Conservation (phyloP, 805 yeast genomes). For the Saturnispora serradocipensis region DNA sequence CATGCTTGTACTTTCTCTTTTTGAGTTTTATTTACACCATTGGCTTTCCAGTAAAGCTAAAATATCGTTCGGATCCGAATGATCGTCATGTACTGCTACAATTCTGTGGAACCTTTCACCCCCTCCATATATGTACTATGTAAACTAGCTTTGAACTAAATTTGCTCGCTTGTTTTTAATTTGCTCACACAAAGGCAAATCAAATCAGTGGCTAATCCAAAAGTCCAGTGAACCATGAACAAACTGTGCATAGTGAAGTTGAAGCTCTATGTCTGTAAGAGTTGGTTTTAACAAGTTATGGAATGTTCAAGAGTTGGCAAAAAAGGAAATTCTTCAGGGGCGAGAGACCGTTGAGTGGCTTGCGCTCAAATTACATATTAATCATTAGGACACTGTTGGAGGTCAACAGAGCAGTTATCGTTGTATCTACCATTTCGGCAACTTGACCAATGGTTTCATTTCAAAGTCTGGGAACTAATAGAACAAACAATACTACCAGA, state of each 20-base stretch:
- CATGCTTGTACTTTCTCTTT: too few relatives aligned
- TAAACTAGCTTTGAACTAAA: not conserved
- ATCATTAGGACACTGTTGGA: not conserved
- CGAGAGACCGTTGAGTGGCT: not conserved
- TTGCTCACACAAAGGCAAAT: not conserved
- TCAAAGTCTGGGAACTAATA: not conserved
- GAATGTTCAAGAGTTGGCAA: not conserved
- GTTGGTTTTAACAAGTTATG: too few relatives aligned
- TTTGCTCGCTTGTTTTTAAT: not conserved
- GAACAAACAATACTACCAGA: not conserved
- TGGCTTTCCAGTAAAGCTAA: too few relatives aligned
- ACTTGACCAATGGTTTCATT: not conserved
- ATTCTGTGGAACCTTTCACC: not conserved
- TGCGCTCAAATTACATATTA: not conserved
- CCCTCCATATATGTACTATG: too few relatives aligned
- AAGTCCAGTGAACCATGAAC: too few relatives aligned
- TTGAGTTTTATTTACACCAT: too few relatives aligned
- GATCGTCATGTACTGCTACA: not conserved
- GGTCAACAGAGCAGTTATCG: not conserved
- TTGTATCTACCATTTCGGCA: not conserved
- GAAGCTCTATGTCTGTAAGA: not conserved
- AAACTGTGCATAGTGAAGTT: too few relatives aligned
- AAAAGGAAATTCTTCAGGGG: not conserved
- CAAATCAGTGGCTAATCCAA: too few relatives aligned
- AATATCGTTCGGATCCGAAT: too few relatives aligned